Base-by-base conservation (phyloP, 192 early-diverging fungal genomes). In the Chytriomyces confervae region DNA sequence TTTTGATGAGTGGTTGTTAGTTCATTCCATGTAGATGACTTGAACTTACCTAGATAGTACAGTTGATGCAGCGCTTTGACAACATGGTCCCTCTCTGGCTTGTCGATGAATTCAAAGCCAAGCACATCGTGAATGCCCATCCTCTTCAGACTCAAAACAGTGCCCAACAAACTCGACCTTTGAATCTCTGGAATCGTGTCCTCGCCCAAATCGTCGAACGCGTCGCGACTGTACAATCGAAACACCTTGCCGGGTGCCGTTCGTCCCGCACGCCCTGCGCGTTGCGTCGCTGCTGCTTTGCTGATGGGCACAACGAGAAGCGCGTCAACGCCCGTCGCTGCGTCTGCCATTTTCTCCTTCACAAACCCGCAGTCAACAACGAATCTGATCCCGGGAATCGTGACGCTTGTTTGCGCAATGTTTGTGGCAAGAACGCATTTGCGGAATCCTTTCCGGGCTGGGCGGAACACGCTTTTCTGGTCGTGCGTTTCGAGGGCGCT, bases 401-500 rank as follows among this genome's bases (percentile, higher is more conserved):
- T 91, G 45, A 91, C 82, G 23, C 85, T 87, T 10, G 90, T 89
- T 77, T 91, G 84, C 2, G 85, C 85, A 83, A 91, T 91, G 78
- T 91, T 89, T 1, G 90, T 91, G 16, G 88, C 86, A 50, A 91
- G 68, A 6, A 91, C 82, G 29, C 86, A 57, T 72, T 91, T 91
- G 18, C 90, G 78, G 6, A 80, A 45, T 5, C 87, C 86, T 20
- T 76, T 66, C 9, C 68, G 49, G 6, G 88, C 76, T 46, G 75
- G 72, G 13, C 84, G 79, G 69, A 91, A 91, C 5, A 86, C 86
- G 2, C 77, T 65, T 8, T 83, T 77, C 69, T 90, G 89, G 45
- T 95, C 93, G 46, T 86, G 78, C 0, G 93, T 89, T 62, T 95
- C 94, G 50, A 95, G 79, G n/a, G 88, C 85, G 5, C 92, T 91